Conservation (phyloP, 1,139 yeast genomes). For the Suhomyces bokatorum region DNA sequence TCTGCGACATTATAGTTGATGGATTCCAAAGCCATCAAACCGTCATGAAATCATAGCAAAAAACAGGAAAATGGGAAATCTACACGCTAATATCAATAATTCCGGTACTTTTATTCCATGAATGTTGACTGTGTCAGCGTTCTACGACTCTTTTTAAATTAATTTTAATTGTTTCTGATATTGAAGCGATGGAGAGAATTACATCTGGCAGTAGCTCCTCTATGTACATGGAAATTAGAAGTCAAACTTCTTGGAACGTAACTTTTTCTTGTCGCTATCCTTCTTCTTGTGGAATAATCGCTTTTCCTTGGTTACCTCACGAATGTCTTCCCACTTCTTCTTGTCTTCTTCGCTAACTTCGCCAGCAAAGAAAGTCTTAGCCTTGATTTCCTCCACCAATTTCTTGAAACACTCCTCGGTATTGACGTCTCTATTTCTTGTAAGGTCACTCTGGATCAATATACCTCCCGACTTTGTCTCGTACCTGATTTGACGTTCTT, state of each 20-base stretch:
- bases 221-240: background rate
- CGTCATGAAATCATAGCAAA: too few species aligned
- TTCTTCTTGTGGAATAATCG: conserved; percentile 54
- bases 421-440: conserved; percentile 62
- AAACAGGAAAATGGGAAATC: too few species aligned
- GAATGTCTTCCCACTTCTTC: conserved; percentile 56
- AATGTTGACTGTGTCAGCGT: too few species aligned
- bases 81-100: too few species aligned
- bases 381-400: conserved; percentile 54
- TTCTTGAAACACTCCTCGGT: conserved; percentile 60
- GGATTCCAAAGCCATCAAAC: too few species aligned
- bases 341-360: conserved; percentile 52
- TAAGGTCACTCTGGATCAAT: conserved; percentile 60
- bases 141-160: too few species aligned
- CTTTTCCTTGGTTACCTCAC: conserved; percentile 46
- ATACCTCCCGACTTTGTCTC: conserved; percentile 59
- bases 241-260: conserved; percentile 45
- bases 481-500: conserved; percentile 47
- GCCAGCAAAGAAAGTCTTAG: conserved; percentile 46
- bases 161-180: too few species aligned
- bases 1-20: conserved; percentile 1
- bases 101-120: too few species aligned
- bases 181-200: too few species aligned
- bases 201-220: too few species aligned
- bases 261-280: conserved; percentile 55